Conservation (phyloP, 1,284 basidiomycete genomes). For the Schizopora paradoxa region DNA sequence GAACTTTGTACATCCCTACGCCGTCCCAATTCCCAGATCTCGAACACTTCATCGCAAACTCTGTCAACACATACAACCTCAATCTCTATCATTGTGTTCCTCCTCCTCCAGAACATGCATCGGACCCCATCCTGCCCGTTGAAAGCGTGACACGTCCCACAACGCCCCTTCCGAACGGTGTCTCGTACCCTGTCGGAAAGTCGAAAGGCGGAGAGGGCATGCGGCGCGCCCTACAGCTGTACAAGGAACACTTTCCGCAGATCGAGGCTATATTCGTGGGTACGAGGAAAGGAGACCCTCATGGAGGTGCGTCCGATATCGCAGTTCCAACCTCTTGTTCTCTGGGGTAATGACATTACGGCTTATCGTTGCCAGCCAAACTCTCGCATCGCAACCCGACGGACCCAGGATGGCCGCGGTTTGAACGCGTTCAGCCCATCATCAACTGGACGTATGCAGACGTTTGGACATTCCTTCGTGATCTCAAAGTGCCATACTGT, state of each 20-base stretch:
- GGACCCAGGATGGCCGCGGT: conserved; percentile 83
- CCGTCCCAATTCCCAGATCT: conserved; percentile 83
- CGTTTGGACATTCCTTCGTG: conserved; percentile 84
- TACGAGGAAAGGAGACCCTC: conserved; percentile 84
- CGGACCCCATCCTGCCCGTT: conserved; percentile 19
- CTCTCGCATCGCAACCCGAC: conserved; percentile 74
- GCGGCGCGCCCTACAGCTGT: conserved; percentile 74
- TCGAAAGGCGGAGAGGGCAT: conserved; percentile 72
- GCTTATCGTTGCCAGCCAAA: conserved; percentile 38
- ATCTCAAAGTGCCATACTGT: conserved; percentile 81
- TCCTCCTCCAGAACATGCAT: conserved; percentile 18
- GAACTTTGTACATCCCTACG: conserved; percentile 85
- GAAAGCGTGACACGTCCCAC: conserved; percentile 29
- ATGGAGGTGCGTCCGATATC: conserved; percentile 65
- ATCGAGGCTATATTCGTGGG: conserved; percentile 86
- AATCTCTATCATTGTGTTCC: conserved; percentile 64
- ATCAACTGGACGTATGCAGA: conserved; percentile 91
- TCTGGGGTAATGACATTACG: conserved; percentile 2
- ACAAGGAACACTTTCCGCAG: conserved; percentile 60
- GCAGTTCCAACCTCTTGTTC: background rate
- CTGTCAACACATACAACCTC: conserved; percentile 67
- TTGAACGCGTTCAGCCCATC: conserved; percentile 92
- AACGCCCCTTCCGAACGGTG: conserved; percentile 17
- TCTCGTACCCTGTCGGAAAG: conserved; percentile 34
- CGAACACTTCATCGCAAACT: conserved; percentile 77